Evolutionary conservation across 2,329 filamentous ascomycete species (phyloP).

Genomic region (Penicillium hordei): DNA sequence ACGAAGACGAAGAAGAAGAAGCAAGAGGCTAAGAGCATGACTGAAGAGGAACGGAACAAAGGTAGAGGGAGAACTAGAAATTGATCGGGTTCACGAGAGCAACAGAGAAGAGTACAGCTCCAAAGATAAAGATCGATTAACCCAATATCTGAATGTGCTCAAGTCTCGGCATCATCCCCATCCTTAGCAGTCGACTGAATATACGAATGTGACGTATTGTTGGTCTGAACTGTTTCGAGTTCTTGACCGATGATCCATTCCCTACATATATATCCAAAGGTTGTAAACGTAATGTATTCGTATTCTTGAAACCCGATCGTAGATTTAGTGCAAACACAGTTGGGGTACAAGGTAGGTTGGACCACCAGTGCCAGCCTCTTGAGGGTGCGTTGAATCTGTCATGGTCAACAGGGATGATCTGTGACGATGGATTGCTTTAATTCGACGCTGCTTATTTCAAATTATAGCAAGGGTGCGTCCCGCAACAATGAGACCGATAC

Average conservation of each 20-base stretch:
- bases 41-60: not conserved
- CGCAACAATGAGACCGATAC: not conserved
- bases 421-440: not conserved
- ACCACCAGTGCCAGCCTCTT: not conserved
- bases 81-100: not conserved
- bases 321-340: not conserved
- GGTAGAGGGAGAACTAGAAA: no score
- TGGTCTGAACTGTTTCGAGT: no score
- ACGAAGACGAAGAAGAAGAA: no score
- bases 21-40: not conserved
- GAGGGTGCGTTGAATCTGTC: not conserved
- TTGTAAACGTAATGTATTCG: not conserved
- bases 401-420: not conserved
- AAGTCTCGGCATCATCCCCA: not conserved
- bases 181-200: slow-evolving; percentile 1
- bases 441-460: not conserved
- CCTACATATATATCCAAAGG: not conserved
- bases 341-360: not conserved
- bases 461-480: not conserved
- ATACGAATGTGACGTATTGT: not conserved
- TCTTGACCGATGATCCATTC: not conserved
- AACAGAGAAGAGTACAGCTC: not conserved
- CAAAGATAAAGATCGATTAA: not conserved
- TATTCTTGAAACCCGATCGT: not conserved
- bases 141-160: not conserved